Conservation (phyloP, 106 monocot species). For the Platanthera guangdongensis region DNA sequence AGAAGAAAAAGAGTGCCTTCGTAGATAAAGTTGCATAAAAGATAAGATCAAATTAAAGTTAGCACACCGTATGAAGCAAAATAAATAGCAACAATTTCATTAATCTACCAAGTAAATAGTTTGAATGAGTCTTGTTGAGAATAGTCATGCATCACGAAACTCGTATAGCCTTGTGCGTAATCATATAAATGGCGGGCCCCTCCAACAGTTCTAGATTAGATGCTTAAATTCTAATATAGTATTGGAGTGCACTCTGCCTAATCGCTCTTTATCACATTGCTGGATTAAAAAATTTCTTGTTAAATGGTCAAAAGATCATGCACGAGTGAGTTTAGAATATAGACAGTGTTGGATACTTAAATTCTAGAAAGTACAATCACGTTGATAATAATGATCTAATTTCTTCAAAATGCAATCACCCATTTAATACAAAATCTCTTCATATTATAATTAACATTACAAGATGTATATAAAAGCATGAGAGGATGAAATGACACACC, state of each 20-base stretch:
- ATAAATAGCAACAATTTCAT: not conserved
- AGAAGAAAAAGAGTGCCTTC: not conserved
- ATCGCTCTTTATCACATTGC: too few species aligned
- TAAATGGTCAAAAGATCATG: too few species aligned
- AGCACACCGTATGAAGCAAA: not conserved
- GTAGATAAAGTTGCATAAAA: not conserved
- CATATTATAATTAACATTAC: not conserved
- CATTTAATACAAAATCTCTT: not conserved
- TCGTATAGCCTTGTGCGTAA: too few species aligned
- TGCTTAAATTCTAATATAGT: too few species aligned
- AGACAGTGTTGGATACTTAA: too few species aligned
- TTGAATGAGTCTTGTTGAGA: not conserved
- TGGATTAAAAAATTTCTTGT: too few species aligned
- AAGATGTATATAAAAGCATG: constrained; percentile 1
- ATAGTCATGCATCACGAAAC: too few species aligned
- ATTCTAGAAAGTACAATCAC: not conserved
- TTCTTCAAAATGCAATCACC: not conserved
- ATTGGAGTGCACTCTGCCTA: too few species aligned
- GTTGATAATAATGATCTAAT: not conserved
- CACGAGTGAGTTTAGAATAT: too few species aligned
- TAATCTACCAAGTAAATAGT: not conserved
- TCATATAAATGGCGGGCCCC: too few species aligned
- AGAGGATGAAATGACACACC: constrained; percentile 36
- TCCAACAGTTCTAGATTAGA: too few species aligned
- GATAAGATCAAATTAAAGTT: not conserved